Percentiles rank a stretch among this genome's conserved stretches.
phyloP scores from a whole-genome alignment of 495 filamentous ascomycete genomes.

The Xylaria scruposa region DNA sequence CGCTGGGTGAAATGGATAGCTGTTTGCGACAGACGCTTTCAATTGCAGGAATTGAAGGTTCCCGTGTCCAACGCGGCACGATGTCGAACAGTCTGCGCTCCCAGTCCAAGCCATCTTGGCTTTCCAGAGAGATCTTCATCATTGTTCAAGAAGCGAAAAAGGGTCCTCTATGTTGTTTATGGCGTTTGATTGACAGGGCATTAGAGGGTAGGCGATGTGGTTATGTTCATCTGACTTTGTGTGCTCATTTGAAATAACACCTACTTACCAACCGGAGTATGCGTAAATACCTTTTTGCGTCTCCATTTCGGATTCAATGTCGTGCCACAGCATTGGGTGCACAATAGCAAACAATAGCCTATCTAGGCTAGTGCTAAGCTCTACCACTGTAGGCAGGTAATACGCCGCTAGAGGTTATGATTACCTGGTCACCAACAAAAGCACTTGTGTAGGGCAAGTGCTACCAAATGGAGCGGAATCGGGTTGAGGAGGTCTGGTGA shows the following conservation, averaged over 20 bases:
- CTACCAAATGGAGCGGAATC: no score
- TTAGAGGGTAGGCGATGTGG: no score
- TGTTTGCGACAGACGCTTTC: slow-evolving; percentile 36
- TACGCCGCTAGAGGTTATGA: no score
- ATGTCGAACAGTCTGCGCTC: slow-evolving; percentile 30
- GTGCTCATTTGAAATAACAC: background rate
- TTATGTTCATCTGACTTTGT: background rate
- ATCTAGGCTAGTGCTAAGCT: no score
- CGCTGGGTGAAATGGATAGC: slow-evolving; percentile 4
- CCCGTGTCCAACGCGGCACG: slow-evolving; percentile 39
- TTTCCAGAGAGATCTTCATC: background rate
- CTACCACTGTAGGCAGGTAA: no score
- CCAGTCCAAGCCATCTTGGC: slow-evolving; percentile 14
- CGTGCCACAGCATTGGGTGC: no score
- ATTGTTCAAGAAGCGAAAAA: background rate
- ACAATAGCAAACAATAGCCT: no score
- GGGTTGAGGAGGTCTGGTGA: no score
- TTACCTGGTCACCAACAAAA: no score
- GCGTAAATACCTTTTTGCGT: no score
- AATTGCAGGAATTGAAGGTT: slow-evolving; percentile 40
- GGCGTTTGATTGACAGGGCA: background rate
- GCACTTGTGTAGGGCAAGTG: no score
- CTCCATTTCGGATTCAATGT: no score
- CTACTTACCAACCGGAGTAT: background rate
- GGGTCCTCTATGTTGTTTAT: background rate